Evolutionary conservation across 2,329 filamentous ascomycete species (phyloP).

Genomic region (Paracamarosporium sp.): DNA sequence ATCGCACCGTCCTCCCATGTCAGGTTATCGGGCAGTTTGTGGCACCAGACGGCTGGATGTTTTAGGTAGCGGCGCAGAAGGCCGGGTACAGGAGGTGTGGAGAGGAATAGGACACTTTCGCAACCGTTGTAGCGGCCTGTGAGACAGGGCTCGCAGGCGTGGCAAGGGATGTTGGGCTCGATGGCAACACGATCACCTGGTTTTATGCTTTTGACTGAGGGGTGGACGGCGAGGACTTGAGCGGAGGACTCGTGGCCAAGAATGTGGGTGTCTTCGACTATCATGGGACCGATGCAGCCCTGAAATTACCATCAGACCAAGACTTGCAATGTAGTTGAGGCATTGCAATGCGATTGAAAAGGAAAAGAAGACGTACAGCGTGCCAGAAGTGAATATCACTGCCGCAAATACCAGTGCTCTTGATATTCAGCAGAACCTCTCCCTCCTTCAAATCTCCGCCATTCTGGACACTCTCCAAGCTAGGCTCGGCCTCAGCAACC

Average conservation of each 20-base stretch:
- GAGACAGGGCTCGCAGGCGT: constrained; percentile 86
- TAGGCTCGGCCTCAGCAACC: constrained; percentile 80
- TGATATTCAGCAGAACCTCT: constrained; percentile 86
- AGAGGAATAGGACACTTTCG: constrained; percentile 83
- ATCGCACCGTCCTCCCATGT: constrained; percentile 89
- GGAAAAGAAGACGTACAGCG: constrained; percentile 57
- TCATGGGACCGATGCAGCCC: constrained; percentile 92
- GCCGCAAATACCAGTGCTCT: constrained; percentile 97
- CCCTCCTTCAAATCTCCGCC: constrained; percentile 75
- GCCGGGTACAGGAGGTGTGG: constrained; percentile 87
- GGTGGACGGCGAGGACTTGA: constrained; percentile 78
- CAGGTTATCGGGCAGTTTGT: constrained; percentile 88
- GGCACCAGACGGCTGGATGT: constrained; percentile 93
- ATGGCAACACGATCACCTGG: constrained; percentile 90
- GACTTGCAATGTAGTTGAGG: neutral
- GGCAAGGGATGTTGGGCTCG: constrained; percentile 93
- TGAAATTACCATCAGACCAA: constrained; percentile 9
- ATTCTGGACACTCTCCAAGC: constrained; percentile 73
- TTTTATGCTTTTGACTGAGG: constrained; percentile 78
- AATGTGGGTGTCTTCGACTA: constrained; percentile 86
- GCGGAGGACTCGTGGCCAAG: constrained; percentile 94
- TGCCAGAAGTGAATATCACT: constrained; percentile 98
- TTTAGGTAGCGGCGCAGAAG: constrained; percentile 92
- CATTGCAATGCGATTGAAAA: neutral
- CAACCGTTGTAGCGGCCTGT: constrained; percentile 96